Conservation (phyloP, 225 moss, liverwort and hornwort genomes). For the Pseudoscleropodium purum region DNA sequence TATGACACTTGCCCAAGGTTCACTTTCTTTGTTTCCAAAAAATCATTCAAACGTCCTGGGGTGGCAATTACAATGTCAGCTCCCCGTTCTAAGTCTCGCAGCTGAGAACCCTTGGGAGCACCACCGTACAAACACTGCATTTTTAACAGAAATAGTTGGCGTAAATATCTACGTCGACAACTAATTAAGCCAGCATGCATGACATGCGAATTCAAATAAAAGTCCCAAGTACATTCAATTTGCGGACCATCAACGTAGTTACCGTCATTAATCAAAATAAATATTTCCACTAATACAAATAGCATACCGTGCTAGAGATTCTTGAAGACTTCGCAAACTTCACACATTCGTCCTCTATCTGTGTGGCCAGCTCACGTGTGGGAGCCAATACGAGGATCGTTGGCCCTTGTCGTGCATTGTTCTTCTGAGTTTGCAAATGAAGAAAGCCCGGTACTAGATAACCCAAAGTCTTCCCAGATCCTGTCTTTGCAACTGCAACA, state of each 20-base stretch:
- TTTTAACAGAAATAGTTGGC: neutral
- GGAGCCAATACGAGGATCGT: slow-evolving; percentile 80
- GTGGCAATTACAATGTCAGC: slow-evolving; percentile 88
- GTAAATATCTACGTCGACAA: neutral
- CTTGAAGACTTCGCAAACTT: slow-evolving; percentile 91
- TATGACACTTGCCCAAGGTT: slow-evolving; percentile 73
- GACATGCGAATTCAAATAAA: neutral
- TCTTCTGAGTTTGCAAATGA: slow-evolving; percentile 62
- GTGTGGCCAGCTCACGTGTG: slow-evolving; percentile 79
- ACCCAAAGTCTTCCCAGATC: slow-evolving; percentile 90
- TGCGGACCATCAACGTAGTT: neutral
- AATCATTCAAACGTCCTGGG: slow-evolving; percentile 84
- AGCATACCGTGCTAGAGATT: slow-evolving; percentile 76
- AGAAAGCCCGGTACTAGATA: slow-evolving; percentile 78
- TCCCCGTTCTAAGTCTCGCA: slow-evolving; percentile 84
- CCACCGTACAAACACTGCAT: slow-evolving; percentile 93
- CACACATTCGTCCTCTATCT: slow-evolving; percentile 92
- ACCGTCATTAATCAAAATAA: neutral
- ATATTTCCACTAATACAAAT: neutral
- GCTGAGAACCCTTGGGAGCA: slow-evolving; percentile 81
- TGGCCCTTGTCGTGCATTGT: slow-evolving; percentile 63
- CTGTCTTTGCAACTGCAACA: slow-evolving; percentile 90
- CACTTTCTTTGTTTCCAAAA: slow-evolving; percentile 80
- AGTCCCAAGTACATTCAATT: neutral
- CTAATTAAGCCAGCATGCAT: neutral